These are phyloP conservation scores for Closterium sp. DNA, from an alignment of 139 green algal genomes.

Conservation along the genomic window DNA sequence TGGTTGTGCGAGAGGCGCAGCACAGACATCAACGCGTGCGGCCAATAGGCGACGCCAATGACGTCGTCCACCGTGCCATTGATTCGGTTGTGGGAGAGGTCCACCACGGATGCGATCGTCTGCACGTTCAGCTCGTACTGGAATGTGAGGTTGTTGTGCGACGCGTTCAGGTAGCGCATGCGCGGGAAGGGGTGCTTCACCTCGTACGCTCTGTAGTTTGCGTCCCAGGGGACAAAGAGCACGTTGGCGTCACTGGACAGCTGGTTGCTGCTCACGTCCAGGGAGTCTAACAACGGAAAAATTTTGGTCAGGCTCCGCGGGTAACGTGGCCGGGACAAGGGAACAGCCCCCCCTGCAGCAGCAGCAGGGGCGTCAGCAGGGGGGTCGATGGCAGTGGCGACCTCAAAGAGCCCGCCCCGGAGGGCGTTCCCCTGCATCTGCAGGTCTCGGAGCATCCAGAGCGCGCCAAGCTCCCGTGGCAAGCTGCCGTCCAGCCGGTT, in stretches of 20 bases:
- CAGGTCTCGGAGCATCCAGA: background rate
- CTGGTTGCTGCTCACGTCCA: background rate
- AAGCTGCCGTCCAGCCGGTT: conserved; percentile 1
- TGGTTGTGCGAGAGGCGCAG: background rate
- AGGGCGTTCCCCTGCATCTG: background rate
- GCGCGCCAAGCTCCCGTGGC: background rate
- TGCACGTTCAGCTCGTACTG: background rate
- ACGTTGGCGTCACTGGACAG: background rate
- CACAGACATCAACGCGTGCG: background rate
- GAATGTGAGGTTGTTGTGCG: background rate
- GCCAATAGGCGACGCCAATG: no score
- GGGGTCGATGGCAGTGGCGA: background rate
- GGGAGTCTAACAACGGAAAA: background rate
- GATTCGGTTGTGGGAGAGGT: background rate
- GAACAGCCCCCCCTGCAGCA: background rate
- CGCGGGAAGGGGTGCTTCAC: no score
- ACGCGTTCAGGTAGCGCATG: background rate
- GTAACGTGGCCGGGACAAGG: background rate
- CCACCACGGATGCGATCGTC: background rate
- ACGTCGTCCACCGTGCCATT: no score
- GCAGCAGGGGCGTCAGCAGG: background rate
- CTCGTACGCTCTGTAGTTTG: no score
- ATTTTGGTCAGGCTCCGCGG: background rate
- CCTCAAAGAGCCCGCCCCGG: background rate
- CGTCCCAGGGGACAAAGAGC: background rate